Evolutionary conservation across 2,329 filamentous ascomycete species (phyloP), one percentile per base, ranked within the genome.

Genomic region (Claviceps purpurea): DNA sequence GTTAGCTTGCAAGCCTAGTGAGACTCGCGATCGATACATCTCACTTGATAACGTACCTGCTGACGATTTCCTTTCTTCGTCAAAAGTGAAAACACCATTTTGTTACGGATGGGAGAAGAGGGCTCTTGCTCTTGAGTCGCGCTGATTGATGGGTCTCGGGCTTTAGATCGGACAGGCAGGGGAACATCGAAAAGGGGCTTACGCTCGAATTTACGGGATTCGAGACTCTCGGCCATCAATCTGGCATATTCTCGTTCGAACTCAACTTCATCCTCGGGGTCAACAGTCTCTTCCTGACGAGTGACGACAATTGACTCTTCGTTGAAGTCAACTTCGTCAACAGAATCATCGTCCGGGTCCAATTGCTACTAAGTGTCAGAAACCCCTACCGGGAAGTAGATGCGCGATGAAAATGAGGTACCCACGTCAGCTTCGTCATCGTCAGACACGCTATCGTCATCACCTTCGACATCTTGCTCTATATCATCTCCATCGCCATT

Each of bases 171-270:
- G 70, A 98, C 90, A 0, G 93, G 93, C n/a, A 98, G 72, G 1
- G 94, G 89, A n/a, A 97, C 88, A 65, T 98, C 94, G 62, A 98
- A 96, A 50, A 93, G 78, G 30, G 87, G 82, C 69, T 95, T 96
- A 56, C 93, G 87, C 63, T 98, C 93, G 59, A 95, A 95, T 62
- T 95, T 96, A 60, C 93, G 82, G 4, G 91, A 94, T 59, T 98
- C 93, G 61, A 95, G 73, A 70, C 91, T 96, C 68, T 98, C 93
- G 49, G 90, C 81, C 91, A 98, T 97, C 81, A 98, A 87, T 68
- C 95, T 96, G 40, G 93, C 90, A 66, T 95, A 93, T 68, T 97
- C 93, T 60, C 91, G 87, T 64, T 98, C 94, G 65, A 98, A 98
- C 43, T 98, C 93, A 6, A 91, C 93, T 63, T 98, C 93, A 42